phyloP scores from a whole-genome alignment of 768 basidiomycete species.

The Russula dissimulans region DNA sequence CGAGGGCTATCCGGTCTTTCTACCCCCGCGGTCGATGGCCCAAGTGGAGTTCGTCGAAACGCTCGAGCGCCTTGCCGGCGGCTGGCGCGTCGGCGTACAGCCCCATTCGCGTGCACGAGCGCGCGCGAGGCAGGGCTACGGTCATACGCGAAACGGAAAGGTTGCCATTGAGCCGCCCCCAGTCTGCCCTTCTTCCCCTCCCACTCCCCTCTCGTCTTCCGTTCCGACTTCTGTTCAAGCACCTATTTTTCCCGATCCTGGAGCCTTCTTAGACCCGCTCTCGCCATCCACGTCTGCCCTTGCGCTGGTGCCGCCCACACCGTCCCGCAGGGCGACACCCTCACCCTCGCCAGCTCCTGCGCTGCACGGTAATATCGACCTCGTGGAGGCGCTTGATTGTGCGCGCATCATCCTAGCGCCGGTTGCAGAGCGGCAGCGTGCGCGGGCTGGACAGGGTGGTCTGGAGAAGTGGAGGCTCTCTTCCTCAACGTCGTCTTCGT shows the following conservation, averaged over 20 bases:
- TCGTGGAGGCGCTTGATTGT: conserved; percentile 52
- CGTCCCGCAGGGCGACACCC: conserved; percentile 19
- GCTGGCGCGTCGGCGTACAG: conserved; percentile 28
- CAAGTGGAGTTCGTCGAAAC: conserved; percentile 87
- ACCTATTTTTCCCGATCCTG: neutral
- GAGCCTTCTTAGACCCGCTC: conserved; percentile 18
- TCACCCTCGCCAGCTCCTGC: conserved; percentile 13
- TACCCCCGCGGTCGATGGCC: conserved; percentile 80
- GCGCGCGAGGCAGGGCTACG: conserved; percentile 22
- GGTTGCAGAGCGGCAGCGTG: conserved; percentile 53
- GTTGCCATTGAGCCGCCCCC: conserved; percentile 32
- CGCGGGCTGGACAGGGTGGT: conserved; percentile 43
- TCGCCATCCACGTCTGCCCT: neutral
- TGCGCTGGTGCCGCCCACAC: conserved; percentile 2
- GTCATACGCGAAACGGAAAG: neutral
- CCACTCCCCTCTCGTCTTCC: conserved; percentile 19
- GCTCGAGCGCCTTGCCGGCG: conserved; percentile 67
- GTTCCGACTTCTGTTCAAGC: conserved; percentile 8
- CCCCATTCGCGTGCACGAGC: conserved; percentile 38
- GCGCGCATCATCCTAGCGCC: conserved; percentile 67
- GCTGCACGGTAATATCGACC: conserved; percentile 27
- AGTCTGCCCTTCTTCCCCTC: conserved; percentile 18
- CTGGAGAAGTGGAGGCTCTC: conserved; percentile 41
- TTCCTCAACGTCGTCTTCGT: neutral
- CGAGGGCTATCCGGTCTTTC: conserved; percentile 83